Percentiles rank a stretch among this genome's conserved stretches.
phyloP scores from a whole-genome alignment of 2,329 filamentous ascomycete species.

The Colletotrichum sp. region DNA sequence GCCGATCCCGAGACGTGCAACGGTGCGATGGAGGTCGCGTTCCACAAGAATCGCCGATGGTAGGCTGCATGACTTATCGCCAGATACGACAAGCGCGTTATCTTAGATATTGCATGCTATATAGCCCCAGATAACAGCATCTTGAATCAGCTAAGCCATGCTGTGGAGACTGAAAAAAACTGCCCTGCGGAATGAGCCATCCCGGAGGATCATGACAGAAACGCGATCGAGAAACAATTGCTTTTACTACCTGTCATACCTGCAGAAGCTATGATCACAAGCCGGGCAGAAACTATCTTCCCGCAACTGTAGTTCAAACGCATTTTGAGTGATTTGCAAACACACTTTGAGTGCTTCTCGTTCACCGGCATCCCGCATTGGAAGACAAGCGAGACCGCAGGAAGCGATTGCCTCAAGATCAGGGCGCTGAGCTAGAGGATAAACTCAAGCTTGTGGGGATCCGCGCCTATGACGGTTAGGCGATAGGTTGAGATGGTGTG shows the following conservation, averaged over 20 bases:
- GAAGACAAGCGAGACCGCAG: neutral
- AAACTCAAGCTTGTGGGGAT: slow-evolving; percentile 1
- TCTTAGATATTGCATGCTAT: neutral
- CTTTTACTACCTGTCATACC: neutral
- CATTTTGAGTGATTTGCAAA: neutral
- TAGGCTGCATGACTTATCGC: neutral
- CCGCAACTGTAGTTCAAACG: neutral
- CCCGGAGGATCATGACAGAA: neutral
- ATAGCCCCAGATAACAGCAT: neutral
- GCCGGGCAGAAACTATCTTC: neutral
- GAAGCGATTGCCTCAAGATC: neutral
- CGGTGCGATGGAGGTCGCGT: neutral
- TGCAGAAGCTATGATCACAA: neutral
- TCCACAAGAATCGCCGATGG: neutral
- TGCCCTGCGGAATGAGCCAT: neutral
- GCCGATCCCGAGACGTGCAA: neutral
- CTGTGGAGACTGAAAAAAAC: neutral
- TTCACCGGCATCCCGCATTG: neutral
- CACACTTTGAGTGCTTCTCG: neutral
- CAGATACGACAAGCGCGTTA: neutral
- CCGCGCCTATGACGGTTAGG: neutral
- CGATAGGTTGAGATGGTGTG: neutral
- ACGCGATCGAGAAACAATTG: neutral
- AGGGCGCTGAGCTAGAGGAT: neutral
- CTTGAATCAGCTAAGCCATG: neutral